Evolutionary conservation across 805 yeast species (phyloP), one percentile per base, ranked within the genome.

Genomic region (Saccharomycopsis sp.): DNA sequence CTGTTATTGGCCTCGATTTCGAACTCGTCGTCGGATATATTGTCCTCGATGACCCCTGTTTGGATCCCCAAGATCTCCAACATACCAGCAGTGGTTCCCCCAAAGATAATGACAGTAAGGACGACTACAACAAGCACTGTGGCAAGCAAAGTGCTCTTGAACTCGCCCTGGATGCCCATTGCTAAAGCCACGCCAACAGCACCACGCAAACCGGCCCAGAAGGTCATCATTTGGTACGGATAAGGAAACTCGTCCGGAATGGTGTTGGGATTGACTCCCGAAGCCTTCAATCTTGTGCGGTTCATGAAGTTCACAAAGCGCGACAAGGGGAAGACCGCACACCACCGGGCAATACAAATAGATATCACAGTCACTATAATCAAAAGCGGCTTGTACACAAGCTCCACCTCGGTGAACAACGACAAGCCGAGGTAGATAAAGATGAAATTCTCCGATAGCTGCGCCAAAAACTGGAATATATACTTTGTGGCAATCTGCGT

Each of bases 181-280:
- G 99, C 99, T 66, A 94, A 79, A 0, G 99, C 99, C 2, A 94
- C 99, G 63, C 99, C 99, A 40, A 94, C 99, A 0, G 99, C 99
- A 60, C 99, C 99, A 68, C 99, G 79, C 57, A 94, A 76, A 2
- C 99, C 99, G 1, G 99, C 99, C 99, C 99, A 94, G 70, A 94
- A 94, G 54, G 92, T 90, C 99, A 94, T 94, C 89, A 91, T 90
- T 73, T 94, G 99, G 71, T 94, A 94, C 61, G 87, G 89, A 66
- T 89, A 92, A 24, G 97, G 94, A 61, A 94, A 91, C 72, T 92
- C 98, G 66, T 91, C 97, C 1, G 88, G 87, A 9, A 79, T 73
- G 1, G 77, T 66, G 15, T 61, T 54, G 2, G 57, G 47, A 41
- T 44, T 47, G 21, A 24, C 51, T 9, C 57, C 52, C 12, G 59